phyloP scores from a whole-genome alignment of 1,284 basidiomycete genomes.

The Garcileccinum viscosum region DNA sequence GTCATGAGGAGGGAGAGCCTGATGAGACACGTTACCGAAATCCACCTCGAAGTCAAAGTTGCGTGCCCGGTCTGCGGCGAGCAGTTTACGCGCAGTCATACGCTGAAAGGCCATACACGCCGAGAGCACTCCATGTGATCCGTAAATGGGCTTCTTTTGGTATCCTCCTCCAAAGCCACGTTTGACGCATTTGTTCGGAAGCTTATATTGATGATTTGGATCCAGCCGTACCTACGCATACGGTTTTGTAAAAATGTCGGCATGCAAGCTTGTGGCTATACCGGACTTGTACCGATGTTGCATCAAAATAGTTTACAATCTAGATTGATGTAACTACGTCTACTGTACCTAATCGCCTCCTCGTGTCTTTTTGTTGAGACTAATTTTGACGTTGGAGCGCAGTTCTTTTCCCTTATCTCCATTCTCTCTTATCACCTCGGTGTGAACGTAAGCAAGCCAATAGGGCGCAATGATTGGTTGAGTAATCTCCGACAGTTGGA shows the following conservation, averaged over 20 bases:
- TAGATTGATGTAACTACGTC: background rate
- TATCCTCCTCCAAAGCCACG: background rate
- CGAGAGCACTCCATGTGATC: conserved; percentile 16
- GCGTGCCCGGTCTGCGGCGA: conserved; percentile 27
- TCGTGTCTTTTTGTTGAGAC: conserved; percentile 14
- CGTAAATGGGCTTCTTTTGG: conserved; percentile 16
- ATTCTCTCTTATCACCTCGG: background rate
- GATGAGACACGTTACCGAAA: conserved; percentile 34
- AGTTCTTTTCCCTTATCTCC: background rate
- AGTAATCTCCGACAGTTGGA: conserved; percentile 1
- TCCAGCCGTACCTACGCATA: background rate
- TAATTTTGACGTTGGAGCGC: background rate
- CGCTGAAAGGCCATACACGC: conserved; percentile 21
- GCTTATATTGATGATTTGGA: background rate
- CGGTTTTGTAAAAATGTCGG: background rate
- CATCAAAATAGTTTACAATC: background rate
- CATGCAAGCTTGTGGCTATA: background rate
- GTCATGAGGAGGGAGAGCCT: conserved; percentile 40
- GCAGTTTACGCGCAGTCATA: conserved; percentile 37
- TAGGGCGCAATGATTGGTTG: background rate
- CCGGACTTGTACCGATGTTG: conserved; percentile 12
- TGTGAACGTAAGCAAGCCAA: background rate
- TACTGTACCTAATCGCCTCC: conserved; percentile 16
- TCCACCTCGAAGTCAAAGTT: conserved; percentile 30
- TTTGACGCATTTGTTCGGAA: conserved; percentile 12